Conservation (phyloP, 1,284 basidiomycete genomes). For the Cronartium quercuum region DNA sequence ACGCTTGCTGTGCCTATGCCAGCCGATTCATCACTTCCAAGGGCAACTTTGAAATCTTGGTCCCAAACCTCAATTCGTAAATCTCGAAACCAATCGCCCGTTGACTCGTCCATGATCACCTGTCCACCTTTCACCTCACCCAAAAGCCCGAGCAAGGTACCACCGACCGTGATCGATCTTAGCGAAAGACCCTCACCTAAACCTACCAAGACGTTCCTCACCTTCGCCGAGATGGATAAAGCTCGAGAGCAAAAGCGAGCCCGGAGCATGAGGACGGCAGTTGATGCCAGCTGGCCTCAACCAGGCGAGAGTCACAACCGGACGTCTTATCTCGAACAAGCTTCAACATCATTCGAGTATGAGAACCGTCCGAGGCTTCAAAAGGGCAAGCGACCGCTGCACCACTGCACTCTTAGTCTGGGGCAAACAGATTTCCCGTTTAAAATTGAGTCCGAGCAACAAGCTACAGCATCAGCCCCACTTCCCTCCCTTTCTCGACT, state of each 20-base stretch:
- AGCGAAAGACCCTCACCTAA: background rate
- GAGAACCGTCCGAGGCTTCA: background rate
- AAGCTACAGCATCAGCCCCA: background rate
- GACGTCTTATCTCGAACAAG: background rate
- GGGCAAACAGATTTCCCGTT: background rate
- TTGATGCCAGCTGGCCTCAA: background rate
- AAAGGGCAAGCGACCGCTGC: slow-evolving; percentile 2
- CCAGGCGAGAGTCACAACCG: background rate
- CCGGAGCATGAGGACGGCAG: background rate
- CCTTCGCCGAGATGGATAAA: slow-evolving; percentile 8
- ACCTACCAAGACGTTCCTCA: background rate
- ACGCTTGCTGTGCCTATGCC: too few relatives aligned
- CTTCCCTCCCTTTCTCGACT: background rate
- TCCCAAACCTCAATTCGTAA: too few relatives aligned
- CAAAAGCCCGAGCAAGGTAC: background rate
- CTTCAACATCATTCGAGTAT: background rate
- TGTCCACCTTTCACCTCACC: background rate
- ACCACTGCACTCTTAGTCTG: background rate
- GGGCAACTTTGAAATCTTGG: too few relatives aligned
- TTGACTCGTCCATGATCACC: too few relatives aligned
- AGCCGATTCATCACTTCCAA: too few relatives aligned
- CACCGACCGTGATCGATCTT: background rate
- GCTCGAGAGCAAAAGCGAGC: background rate
- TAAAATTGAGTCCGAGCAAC: background rate
- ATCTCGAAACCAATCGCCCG: too few relatives aligned